Evolutionary conservation across 371 early-diverging fungal genomes (phyloP).

Genomic region (Coemansia sp.): DNA sequence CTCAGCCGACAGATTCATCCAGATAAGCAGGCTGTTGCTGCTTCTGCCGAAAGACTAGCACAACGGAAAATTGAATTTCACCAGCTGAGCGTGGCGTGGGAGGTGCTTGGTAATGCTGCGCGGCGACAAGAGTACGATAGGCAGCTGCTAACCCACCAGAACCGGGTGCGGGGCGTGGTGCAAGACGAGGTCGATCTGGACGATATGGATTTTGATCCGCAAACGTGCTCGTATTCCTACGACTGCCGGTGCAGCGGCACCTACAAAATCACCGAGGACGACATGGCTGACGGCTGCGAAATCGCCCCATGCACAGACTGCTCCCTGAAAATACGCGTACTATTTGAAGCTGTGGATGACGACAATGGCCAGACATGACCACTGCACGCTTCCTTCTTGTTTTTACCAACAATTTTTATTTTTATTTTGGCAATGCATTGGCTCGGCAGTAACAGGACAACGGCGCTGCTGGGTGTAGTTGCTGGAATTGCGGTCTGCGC

Average conservation of each 20-base stretch:
- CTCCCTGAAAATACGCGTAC: conserved; percentile 47
- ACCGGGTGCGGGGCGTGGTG: conserved; percentile 41
- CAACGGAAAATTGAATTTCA: conserved; percentile 18
- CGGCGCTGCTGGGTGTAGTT: background rate
- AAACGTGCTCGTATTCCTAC: conserved; percentile 16
- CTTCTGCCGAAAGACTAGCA: background rate
- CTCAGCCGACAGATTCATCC: conserved; percentile 36
- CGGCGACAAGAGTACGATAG: conserved; percentile 33
- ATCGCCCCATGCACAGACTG: conserved; percentile 50
- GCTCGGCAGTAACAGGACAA: background rate
- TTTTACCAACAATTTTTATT: no score
- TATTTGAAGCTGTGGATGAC: conserved; percentile 35
- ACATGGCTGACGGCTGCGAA: conserved; percentile 43
- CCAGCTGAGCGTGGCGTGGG: conserved; percentile 42
- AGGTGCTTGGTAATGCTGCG: conserved; percentile 22
- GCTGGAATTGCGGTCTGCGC: background rate
- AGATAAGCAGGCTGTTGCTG: conserved; percentile 14
- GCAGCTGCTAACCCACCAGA: conserved; percentile 2
- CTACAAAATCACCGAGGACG: conserved; percentile 40
- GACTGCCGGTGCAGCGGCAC: conserved; percentile 51
- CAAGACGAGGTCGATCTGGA: conserved; percentile 53
- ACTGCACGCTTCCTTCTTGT: no score
- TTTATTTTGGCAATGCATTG: background rate
- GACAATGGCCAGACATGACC: no score
- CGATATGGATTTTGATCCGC: conserved; percentile 48